Conservation (phyloP, 768 basidiomycete species). For the Polyporus arcularius region DNA sequence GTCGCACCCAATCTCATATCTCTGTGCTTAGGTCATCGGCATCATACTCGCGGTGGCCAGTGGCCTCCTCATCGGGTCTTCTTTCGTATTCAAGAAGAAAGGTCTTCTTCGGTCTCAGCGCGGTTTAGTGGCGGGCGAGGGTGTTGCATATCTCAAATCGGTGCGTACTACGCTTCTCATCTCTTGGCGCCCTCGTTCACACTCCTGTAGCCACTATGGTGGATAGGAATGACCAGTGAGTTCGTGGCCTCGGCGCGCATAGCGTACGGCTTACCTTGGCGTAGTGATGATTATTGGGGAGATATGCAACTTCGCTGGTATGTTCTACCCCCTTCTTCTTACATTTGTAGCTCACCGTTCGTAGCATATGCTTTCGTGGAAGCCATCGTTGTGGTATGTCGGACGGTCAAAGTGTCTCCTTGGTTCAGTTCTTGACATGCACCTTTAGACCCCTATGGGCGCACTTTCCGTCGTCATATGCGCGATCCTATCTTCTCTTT, state of each 20-base stretch:
- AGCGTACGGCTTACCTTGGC: background rate
- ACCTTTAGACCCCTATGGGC: constrained; percentile 81
- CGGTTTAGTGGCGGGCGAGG: constrained; percentile 77
- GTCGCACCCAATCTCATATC: background rate
- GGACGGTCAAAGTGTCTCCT: background rate
- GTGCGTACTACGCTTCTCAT: constrained; percentile 45
- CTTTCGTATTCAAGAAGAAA: constrained; percentile 99
- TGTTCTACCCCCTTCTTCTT: constrained; percentile 35
- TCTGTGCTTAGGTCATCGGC: constrained; percentile 58
- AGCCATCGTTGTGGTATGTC: constrained; percentile 85
- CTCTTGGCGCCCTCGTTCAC: background rate
- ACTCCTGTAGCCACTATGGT: constrained; percentile 76
- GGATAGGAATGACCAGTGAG: constrained; percentile 88
- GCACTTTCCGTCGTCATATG: constrained; percentile 95
- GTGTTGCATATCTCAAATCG: constrained; percentile 94
- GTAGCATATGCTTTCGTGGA: constrained; percentile 87
- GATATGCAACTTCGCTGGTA: constrained; percentile 84
- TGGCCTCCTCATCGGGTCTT: constrained; percentile 87
- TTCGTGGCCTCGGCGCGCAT: constrained; percentile 12
- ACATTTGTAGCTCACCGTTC: constrained; percentile 18
- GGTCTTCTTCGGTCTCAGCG: constrained; percentile 81
- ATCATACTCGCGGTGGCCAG: constrained; percentile 74
- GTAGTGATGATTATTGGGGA: constrained; percentile 92
- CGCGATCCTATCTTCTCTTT: constrained; percentile 88
- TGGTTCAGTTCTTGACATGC: background rate